Percentiles rank a stretch among this genome's conserved stretches.
phyloP scores from a whole-genome alignment of 2,329 filamentous ascomycete species.

The Penicillium sp. region DNA sequence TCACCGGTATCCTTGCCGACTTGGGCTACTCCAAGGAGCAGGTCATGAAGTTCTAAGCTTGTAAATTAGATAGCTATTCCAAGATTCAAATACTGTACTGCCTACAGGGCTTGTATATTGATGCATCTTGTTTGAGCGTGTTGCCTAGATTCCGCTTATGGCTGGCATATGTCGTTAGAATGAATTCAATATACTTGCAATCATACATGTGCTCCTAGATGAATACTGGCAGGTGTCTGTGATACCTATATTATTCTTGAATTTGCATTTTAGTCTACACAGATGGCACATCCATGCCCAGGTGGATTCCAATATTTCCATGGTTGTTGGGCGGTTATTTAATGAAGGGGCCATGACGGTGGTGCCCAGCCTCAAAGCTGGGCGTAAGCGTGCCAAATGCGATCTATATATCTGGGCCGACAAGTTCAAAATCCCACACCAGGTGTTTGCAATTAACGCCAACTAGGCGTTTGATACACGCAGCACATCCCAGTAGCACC shows the following conservation, averaged over 20 bases:
- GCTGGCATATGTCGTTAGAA: constrained; percentile 1
- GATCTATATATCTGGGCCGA: background rate
- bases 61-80: constrained; percentile 15
- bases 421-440: background rate
- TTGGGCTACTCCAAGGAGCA: constrained; percentile 84
- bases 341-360: too few relatives aligned
- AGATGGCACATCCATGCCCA: too few relatives aligned
- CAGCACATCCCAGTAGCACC: too few relatives aligned
- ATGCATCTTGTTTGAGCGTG: constrained; percentile 18
- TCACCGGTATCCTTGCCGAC: constrained; percentile 78
- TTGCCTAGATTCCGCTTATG: background rate
- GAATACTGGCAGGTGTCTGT: too few relatives aligned
- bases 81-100: background rate
- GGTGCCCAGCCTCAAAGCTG: background rate
- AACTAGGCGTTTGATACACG: background rate
- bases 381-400: background rate
- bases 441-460: background rate
- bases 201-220: background rate
- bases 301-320: too few relatives aligned
- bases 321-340: background rate
- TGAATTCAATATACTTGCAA: background rate
- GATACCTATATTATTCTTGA: too few relatives aligned
- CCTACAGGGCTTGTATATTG: constrained; percentile 15
- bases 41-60: constrained; percentile 85
- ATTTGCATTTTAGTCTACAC: too few relatives aligned